Base-by-base conservation (phyloP, 345 rosid genomes). In the Carallia brachiata region DNA sequence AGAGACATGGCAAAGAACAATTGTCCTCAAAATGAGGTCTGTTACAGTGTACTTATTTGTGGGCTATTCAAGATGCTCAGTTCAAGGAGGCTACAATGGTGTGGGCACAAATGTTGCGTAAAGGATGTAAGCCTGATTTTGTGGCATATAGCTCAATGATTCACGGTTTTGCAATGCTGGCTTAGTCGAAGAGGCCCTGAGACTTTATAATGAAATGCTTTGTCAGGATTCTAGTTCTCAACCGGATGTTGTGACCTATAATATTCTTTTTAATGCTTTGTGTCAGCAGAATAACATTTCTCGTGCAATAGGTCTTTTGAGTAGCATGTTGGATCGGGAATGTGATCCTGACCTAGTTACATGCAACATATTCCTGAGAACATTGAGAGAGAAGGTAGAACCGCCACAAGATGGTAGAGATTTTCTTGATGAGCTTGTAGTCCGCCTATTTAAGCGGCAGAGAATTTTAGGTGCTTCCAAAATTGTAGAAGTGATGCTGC, bases 161-260 rank as follows among this genome's bases (percentile, higher is more conserved):
- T 73, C 85, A 86, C 70, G 99, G 99, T 66, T 89, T 56, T 92
- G 96, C 74, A 78, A 71, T 77, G 69, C 75, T 53, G 90, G 97
- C 32, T 85, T 76, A 1, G 57, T 90, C 65, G 85, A 90, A 74
- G 89, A 82, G 54, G 98, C 90, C 36, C 77, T 92, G 64, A 85
- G 87, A 75, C 89, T 87, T 69, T 92, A 82, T 66, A 82, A 90
- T 78, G 91, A 92, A 87, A 95, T 95, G 98, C 82, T 95, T 70
- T 95, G 85, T 69, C 84, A 72, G 75, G 96, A 78, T 59, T 81
- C 90, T 9, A 70, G 73, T 61, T 82, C 89, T 76, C 93, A 88
- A 50, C 98, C 99, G 28, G 99, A 95, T 79, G 89, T 90, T 47
- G 74, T 95, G 70, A 89, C 94, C 36, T 95, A 95, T 69, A 92